Base-by-base conservation (phyloP, 78 protist species). In the Creolimax fragrantissima region DNA sequence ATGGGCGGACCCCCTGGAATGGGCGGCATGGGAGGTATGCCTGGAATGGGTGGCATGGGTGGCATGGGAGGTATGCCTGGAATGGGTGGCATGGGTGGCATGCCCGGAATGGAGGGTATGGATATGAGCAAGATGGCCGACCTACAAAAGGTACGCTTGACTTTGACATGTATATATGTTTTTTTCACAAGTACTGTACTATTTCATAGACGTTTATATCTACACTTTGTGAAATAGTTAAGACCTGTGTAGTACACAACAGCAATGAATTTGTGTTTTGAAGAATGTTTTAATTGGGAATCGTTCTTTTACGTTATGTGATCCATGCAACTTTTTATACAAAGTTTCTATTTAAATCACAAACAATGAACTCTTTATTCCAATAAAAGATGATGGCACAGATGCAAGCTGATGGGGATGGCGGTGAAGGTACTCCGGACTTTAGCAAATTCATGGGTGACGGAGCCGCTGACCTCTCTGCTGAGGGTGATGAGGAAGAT, bases 1-100 rank as follows among this genome's bases (percentile, higher is more conserved):
- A 85, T 85, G 89, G 89, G 45, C 24, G 6, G 6, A 37, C 5
- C 5, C 67, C 67, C 67, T 85, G 89, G 89, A 2, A 85, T 85
- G 89, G 89, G 89, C 24, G 89, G 89, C 3, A 85, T 85, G 89
- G 89, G 89, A 32, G 89, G 89, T n/a, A 35, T 36, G 44, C 42
- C 42, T 45, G 89, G 89, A 4, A 85, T 85, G 89, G 89, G 89
- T 17, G 89, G 89, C 44, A 85, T 85, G 89, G 88, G 88, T 35
- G 88, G 36, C 35, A 2, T 35, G 2, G 88, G 88, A 35, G 88
- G 88, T 36, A 84, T 84, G 88, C 44, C 43, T 84, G 88, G 43
- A 37, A 37, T 6, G 41, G 88, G 88, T 84, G 88, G 74, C 24
- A 58, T 58, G 74, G 74, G 74, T 32, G 74, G 74, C 74, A 58